phyloP scores from a whole-genome alignment of 2,329 filamentous ascomycete genomes.

The Eutypella sp. region DNA sequence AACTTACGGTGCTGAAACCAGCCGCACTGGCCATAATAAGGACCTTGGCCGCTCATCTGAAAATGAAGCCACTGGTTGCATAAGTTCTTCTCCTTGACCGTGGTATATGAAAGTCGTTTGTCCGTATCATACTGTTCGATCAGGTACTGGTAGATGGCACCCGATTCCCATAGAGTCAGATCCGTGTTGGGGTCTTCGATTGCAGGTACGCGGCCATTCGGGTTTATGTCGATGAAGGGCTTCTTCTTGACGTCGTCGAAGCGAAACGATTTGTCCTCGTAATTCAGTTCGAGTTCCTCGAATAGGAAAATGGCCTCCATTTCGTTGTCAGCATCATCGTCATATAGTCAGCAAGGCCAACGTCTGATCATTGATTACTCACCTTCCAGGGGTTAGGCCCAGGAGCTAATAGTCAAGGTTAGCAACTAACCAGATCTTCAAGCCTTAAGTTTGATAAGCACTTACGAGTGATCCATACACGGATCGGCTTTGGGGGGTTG shows the following conservation, averaged over 20 bases:
- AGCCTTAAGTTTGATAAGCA: background rate
- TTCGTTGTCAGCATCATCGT: background rate
- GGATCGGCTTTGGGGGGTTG: background rate
- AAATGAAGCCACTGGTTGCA: slow-evolving; percentile 33
- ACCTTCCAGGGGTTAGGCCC: slow-evolving; percentile 4
- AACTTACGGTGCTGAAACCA: slow-evolving; percentile 28
- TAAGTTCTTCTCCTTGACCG: slow-evolving; percentile 7
- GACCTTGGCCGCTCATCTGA: slow-evolving; percentile 35
- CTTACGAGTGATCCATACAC: slow-evolving; percentile 1
- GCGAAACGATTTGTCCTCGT: slow-evolving; percentile 11
- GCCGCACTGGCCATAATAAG: slow-evolving; percentile 30
- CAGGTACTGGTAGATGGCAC: slow-evolving; percentile 11
- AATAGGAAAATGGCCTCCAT: slow-evolving; percentile 3
- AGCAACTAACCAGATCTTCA: background rate
- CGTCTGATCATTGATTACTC: background rate
- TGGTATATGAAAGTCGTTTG: slow-evolving; percentile 4
- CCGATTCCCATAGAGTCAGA: slow-evolving; percentile 10
- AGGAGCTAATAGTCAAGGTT: background rate
- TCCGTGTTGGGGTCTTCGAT: slow-evolving; percentile 12
- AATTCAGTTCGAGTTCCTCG: slow-evolving; percentile 21
- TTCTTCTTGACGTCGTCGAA: slow-evolving; percentile 18
- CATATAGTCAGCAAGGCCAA: background rate
- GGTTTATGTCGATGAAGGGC: slow-evolving; percentile 17
- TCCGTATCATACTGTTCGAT: slow-evolving; percentile 1
- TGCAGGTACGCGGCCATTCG: slow-evolving; percentile 13